Base-by-base conservation (phyloP, 495 filamentous ascomycete species). In the Hypoxylon rickii region DNA sequence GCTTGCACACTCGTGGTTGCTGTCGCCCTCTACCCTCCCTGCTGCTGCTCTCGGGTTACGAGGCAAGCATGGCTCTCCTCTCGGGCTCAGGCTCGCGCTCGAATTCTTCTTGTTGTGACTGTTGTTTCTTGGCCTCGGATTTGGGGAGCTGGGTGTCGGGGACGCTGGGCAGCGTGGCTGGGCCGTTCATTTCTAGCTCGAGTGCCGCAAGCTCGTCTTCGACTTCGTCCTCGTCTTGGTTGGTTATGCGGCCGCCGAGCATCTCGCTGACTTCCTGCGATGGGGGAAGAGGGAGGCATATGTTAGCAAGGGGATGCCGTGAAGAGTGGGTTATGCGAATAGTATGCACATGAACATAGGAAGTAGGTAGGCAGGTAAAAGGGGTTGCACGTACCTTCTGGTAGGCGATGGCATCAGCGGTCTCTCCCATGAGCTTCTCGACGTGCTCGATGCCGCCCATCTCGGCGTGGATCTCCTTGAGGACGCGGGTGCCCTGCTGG, bases 151-250 rank as follows among this genome's bases (percentile, higher is more conserved):
- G 73, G 1, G 73, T 75, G 40, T 72, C 52, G 2, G 91, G 89
- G 6, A 79, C 87, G 55, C 76, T 76, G 0, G 89, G 90, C 53
- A 90, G 55, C 41, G 58, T 63, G 17, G 68, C 64, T 16, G 63
- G 66, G 22, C 70, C 69, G 40, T 72, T 74, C 10, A 89, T 71
- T 70, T 96, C 87, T 13, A 75, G 80, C 68, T 90, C 86, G 50
- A 97, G 73, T 15, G 81, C 86, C 40, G 88, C 90, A 58, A 98
- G 72, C 75, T 97, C 94, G 63, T 97, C 92, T 66, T 97, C 95
- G 18, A 97, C 95, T 65, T 97, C 94, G 55, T 97, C 95, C 70
- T 97, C 94, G 72, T 97, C 95, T 65, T 93, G 87, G 64, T 89
- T 92, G 31, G 88, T 89, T 74, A 97, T 87, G 55, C 83, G 79